Conservation (phyloP, 768 basidiomycete species). For the Roridomyces roridus region DNA sequence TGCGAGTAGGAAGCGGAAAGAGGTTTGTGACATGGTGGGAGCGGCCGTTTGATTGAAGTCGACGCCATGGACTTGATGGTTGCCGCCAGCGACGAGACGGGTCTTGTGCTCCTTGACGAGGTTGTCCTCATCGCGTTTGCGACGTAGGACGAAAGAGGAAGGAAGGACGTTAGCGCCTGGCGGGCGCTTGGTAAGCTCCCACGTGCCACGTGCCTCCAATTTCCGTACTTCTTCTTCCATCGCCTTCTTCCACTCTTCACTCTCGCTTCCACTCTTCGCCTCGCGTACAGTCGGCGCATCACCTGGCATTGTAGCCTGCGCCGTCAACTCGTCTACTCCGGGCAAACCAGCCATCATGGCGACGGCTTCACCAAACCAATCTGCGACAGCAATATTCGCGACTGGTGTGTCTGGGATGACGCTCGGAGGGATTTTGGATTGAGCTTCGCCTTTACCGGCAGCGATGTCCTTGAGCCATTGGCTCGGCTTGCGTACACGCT, state of each 20-base stretch:
- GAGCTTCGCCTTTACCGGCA: not conserved
- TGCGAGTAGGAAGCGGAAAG: too few species aligned
- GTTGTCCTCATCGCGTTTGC: not conserved
- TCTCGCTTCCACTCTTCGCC: not conserved
- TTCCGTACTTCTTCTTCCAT: not conserved
- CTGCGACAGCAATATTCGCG: not conserved
- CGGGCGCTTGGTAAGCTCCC: not conserved
- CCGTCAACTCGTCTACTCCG: not conserved
- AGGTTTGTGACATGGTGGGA: conserved; percentile 5
- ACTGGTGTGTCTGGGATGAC: not conserved
- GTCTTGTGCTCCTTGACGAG: not conserved
- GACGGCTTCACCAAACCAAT: not conserved
- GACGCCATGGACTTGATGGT: conserved; percentile 34
- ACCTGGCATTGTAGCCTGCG: not conserved
- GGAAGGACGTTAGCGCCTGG: not conserved
- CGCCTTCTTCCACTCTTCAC: not conserved
- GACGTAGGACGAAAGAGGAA: not conserved
- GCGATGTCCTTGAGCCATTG: not conserved
- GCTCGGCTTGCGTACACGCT: not conserved
- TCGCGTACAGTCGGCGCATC: not conserved
- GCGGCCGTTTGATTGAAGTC: conserved; percentile 33
- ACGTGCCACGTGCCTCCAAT: not conserved
- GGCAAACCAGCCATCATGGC: not conserved
- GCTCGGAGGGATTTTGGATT: not conserved
- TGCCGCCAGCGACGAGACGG: conserved; percentile 12